Conservation (phyloP, 495 filamentous ascomycete species). For the Geoglossum glabrum region DNA sequence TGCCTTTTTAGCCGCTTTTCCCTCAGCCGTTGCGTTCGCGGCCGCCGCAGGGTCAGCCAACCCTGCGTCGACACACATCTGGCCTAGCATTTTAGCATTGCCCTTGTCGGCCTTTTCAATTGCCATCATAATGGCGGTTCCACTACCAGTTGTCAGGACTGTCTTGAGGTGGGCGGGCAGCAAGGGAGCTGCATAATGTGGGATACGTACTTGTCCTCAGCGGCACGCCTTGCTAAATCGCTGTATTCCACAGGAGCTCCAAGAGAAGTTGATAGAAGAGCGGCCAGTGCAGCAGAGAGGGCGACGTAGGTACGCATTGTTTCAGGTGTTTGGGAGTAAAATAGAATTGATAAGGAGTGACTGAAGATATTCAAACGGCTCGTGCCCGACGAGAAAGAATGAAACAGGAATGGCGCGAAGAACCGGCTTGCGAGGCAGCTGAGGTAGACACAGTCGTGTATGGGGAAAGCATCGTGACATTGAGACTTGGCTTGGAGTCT, state of each 20-base stretch:
- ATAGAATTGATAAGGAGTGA: neutral
- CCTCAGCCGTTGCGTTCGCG: neutral
- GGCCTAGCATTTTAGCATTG: constrained; percentile 1
- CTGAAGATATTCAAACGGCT: neutral
- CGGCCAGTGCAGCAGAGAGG: neutral
- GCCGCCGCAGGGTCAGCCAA: too few relatives aligned
- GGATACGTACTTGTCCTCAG: neutral
- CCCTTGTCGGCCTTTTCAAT: constrained; percentile 13
- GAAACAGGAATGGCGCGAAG: neutral
- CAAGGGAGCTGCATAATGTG: neutral
- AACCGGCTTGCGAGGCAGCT: neutral
- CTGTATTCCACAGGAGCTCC: neutral
- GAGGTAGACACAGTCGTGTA: neutral
- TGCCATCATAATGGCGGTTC: neutral
- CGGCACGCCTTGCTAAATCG: neutral
- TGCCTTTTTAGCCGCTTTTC: constrained; percentile 7
- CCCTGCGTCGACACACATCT: neutral
- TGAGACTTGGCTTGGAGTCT: neutral
- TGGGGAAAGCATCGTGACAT: neutral
- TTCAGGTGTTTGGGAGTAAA: neutral
- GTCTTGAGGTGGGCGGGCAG: neutral
- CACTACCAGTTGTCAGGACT: neutral
- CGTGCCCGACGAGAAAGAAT: neutral
- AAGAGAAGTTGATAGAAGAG: neutral
- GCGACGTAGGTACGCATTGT: neutral